Conservation (phyloP, 257 asterid genomes). For the Nyctanthes arbortristis region DNA sequence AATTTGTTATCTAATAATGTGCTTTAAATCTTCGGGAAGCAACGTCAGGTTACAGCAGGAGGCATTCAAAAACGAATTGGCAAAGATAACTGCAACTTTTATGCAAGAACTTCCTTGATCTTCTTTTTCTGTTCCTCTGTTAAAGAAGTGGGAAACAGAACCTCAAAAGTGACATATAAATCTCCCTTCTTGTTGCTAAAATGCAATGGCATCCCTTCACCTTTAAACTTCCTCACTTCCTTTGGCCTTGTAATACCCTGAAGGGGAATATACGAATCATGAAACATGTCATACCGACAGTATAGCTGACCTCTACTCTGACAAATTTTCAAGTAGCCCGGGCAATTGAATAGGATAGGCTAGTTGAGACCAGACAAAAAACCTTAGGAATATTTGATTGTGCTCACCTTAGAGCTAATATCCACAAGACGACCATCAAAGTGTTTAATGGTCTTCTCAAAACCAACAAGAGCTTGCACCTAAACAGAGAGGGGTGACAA, state of each 20-base stretch:
- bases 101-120: conserved; percentile 66
- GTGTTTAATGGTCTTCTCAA: conserved; percentile 82
- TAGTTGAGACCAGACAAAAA: background rate
- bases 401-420: conserved; percentile 73
- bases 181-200: conserved; percentile 87
- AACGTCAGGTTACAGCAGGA: conserved; percentile 12
- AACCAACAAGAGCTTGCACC: conserved; percentile 99
- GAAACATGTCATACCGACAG: background rate
- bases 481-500: conserved; percentile 21
- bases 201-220: conserved; percentile 96
- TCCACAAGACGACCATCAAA: conserved; percentile 88
- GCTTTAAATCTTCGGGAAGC: background rate
- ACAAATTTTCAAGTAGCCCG: background rate
- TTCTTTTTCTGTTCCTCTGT: conserved; percentile 76
- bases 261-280: background rate
- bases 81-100: conserved; percentile 10
- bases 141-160: conserved; percentile 75
- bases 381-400: background rate
- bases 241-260: conserved; percentile 89
- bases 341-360: no score
- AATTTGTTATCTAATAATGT: background rate
- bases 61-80: background rate
- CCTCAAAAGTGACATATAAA: conserved; percentile 77
- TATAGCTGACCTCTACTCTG: background rate
- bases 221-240: conserved; percentile 82